A percentile compares a stretch with the other conserved stretches of the same genome.
Conservation (phyloP, 169 alveolate genomes). For the Plasmodium falciparum region DNA sequence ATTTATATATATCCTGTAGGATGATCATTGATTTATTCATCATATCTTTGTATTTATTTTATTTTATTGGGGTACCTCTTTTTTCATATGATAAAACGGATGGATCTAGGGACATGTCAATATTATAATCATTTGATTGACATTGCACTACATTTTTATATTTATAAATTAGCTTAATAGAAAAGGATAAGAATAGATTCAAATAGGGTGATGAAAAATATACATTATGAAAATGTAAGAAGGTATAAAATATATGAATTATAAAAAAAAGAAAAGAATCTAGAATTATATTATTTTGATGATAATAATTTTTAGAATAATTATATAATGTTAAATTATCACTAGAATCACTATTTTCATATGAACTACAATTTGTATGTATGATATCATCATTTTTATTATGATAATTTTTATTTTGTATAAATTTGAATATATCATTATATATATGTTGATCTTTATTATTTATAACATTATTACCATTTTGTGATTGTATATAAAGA, state of each 20-base stretch:
- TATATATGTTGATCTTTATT: slow-evolving; percentile 10
- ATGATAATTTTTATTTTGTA: slow-evolving; percentile 8
- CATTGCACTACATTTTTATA: neutral
- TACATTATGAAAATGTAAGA: slow-evolving; percentile 49
- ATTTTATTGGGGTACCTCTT: too few relatives aligned
- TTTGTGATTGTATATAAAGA: slow-evolving; percentile 17
- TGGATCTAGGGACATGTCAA: too few relatives aligned
- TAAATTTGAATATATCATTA: slow-evolving; percentile 5
- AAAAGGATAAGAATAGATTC: slow-evolving; percentile 33
- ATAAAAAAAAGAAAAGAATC: slow-evolving; percentile 47
- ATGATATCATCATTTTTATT: slow-evolving; percentile 15
- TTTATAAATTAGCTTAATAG: slow-evolving; percentile 36
- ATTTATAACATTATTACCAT: slow-evolving; percentile 13
- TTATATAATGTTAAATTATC: slow-evolving; percentile 43
- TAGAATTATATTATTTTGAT: slow-evolving; percentile 12
- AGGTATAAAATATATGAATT: slow-evolving; percentile 21
- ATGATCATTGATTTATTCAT: too few relatives aligned
- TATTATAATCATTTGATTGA: too few relatives aligned
- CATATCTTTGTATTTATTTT: too few relatives aligned
- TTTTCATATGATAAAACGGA: too few relatives aligned
- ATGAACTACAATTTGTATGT: slow-evolving; percentile 41
- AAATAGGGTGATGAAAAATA: slow-evolving; percentile 58
- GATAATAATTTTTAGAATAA: slow-evolving; percentile 21
- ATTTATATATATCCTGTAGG: neutral
- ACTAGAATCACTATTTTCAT: slow-evolving; percentile 62